Percentiles rank a stretch among this genome's conserved stretches.
These are phyloP conservation scores for Quercus phellos DNA, from an alignment of 331 rosid species.

Conservation along the genomic window DNA sequence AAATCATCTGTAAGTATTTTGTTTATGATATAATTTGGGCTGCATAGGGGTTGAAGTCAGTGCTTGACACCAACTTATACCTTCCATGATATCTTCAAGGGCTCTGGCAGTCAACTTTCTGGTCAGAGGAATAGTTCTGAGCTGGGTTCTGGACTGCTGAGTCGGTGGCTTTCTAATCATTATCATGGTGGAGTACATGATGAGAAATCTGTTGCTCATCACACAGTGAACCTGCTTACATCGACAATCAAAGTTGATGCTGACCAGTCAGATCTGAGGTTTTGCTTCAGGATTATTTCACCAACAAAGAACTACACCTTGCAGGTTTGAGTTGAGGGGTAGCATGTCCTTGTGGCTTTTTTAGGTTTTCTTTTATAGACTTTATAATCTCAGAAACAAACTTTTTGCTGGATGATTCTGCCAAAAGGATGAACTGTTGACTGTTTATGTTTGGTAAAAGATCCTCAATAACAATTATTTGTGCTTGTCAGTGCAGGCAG, in stretches of 20 bases:
- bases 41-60: constrained; percentile 10
- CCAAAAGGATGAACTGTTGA: constrained; percentile 9
- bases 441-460: constrained; percentile 26
- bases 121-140: constrained; percentile 97
- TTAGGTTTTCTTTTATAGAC: background rate
- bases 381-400: background rate
- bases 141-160: constrained; percentile 96
- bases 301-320: constrained; percentile 95
- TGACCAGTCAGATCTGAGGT: constrained; percentile 95
- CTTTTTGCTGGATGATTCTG: background rate
- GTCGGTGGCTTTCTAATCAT: constrained; percentile 98
- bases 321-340: constrained; percentile 62
- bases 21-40: constrained; percentile 19
- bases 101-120: constrained; percentile 71
- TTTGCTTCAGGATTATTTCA: constrained; percentile 98
- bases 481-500: constrained; percentile 97
- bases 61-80: constrained; percentile 13
- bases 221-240: constrained; percentile 94
- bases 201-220: constrained; percentile 98
- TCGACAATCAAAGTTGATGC: constrained; percentile 98
- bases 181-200: constrained; percentile 98
- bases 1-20: constrained; percentile 81
- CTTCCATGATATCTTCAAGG: constrained; percentile 41
- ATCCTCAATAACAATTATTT: constrained; percentile 43
- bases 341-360: constrained; percentile 12